Percentiles rank a stretch among this genome's conserved stretches.
Conservation (phyloP, 805 yeast genomes). For the Teunomyces panamensis region DNA sequence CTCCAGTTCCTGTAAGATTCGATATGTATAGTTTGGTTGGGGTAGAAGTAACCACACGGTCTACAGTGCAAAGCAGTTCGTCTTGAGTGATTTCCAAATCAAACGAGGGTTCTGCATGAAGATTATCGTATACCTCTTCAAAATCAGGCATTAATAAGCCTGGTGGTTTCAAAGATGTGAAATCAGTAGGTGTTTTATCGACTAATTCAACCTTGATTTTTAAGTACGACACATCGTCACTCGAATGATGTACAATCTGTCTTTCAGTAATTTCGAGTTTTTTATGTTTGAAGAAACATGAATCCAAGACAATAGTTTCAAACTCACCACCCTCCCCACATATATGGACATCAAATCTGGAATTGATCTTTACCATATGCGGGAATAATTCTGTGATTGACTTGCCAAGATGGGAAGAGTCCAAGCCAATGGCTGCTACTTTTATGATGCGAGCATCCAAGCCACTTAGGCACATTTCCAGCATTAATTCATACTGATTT, state of each 20-base stretch:
- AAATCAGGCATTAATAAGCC: conserved; percentile 42
- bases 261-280: conserved; percentile 41
- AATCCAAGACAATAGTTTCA: conserved; percentile 88
- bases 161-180: conserved; percentile 21
- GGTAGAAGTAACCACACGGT: conserved; percentile 6
- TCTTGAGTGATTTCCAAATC: background rate
- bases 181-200: conserved; percentile 29
- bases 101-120: background rate
- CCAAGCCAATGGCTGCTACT: conserved; percentile 89
- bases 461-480: conserved; percentile 67
- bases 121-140: conserved; percentile 27
- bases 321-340: conserved; percentile 99
- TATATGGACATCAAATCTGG: conserved; percentile 76
- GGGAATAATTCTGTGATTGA: conserved; percentile 62
- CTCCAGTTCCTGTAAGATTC: conserved; percentile 22
- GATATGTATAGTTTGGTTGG: conserved; percentile 23
- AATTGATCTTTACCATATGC: conserved; percentile 53
- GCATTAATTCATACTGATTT: conserved; percentile 73
- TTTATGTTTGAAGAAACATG: conserved; percentile 71
- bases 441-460: conserved; percentile 83
- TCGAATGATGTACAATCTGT: conserved; percentile 44
- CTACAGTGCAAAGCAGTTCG: background rate
- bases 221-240: conserved; percentile 71
- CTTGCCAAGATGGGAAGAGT: conserved; percentile 63
- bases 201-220: conserved; percentile 49